Evolutionary conservation across 139 green algal species (phyloP).

Genomic region (Dunaliella sp.): DNA sequence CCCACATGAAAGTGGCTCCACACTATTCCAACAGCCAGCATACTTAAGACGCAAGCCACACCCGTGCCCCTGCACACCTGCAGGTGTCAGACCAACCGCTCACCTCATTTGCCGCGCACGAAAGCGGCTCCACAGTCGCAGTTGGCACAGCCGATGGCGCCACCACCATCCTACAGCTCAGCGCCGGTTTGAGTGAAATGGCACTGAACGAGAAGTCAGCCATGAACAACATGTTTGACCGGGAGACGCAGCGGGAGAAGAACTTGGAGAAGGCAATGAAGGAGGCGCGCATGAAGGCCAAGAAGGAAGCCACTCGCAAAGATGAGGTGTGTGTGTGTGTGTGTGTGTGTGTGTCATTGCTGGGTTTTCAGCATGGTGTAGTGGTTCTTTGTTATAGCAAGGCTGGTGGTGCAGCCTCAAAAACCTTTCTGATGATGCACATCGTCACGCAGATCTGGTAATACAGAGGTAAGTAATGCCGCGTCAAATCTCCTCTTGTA

Average conservation of each 20-base stretch:
- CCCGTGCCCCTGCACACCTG: constrained; percentile 14
- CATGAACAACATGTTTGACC: constrained; percentile 71
- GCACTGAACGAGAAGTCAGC: constrained; percentile 79
- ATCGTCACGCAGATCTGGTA: neutral
- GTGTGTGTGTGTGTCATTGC: too few species aligned
- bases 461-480: neutral
- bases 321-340: constrained; percentile 28
- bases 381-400: too few species aligned
- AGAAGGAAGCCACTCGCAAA: constrained; percentile 71
- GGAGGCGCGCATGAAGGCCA: constrained; percentile 68
- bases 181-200: constrained; percentile 63
- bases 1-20: neutral
- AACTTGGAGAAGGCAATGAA: constrained; percentile 89
- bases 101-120: constrained; percentile 65
- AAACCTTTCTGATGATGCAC: too few species aligned
- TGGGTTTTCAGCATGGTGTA: too few species aligned
- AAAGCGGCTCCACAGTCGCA: constrained; percentile 59
- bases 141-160: constrained; percentile 72
- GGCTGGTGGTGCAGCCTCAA: neutral
- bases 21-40: too few species aligned
- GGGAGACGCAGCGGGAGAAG: constrained; percentile 77
- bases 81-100: constrained; percentile 58
- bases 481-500: too few species aligned
- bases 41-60: too few species aligned
- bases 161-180: constrained; percentile 75